Evolutionary conservation across 257 asterid species (phyloP).

Genomic region (Penstemon newberryi): DNA sequence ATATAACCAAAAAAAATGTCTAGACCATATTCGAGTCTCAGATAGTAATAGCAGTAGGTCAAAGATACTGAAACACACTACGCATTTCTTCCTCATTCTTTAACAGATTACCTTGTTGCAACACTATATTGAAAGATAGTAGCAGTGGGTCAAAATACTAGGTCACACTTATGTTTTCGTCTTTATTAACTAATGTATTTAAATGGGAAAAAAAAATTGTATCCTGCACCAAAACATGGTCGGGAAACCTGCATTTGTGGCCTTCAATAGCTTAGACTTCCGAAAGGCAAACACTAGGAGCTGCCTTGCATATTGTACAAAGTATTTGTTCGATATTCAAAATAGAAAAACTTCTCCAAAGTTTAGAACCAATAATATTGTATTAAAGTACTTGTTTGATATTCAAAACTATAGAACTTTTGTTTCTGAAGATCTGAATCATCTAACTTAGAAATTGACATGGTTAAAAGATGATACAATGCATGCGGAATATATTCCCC

Average conservation of each 20-base stretch:
- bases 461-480: neutral
- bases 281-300: too few species aligned
- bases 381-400: slow-evolving; percentile 3
- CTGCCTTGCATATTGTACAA: neutral
- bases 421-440: too few species aligned
- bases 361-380: neutral
- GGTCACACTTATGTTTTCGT: neutral
- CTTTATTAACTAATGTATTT: neutral
- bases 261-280: too few species aligned
- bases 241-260: too few species aligned
- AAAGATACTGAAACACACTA: too few species aligned
- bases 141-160: neutral
- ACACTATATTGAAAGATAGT: neutral
- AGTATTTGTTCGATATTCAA: neutral
- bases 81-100: neutral
- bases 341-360: neutral
- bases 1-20: neutral
- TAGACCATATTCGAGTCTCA: neutral
- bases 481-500: neutral
- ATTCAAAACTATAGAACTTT: slow-evolving; percentile 8
- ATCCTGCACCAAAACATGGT: too few species aligned
- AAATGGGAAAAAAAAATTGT: too few species aligned
- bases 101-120: neutral
- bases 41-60: neutral
- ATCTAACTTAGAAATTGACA: neutral